Base-by-base conservation (phyloP, 345 rosid genomes). In the Rhodamnia argentea region DNA sequence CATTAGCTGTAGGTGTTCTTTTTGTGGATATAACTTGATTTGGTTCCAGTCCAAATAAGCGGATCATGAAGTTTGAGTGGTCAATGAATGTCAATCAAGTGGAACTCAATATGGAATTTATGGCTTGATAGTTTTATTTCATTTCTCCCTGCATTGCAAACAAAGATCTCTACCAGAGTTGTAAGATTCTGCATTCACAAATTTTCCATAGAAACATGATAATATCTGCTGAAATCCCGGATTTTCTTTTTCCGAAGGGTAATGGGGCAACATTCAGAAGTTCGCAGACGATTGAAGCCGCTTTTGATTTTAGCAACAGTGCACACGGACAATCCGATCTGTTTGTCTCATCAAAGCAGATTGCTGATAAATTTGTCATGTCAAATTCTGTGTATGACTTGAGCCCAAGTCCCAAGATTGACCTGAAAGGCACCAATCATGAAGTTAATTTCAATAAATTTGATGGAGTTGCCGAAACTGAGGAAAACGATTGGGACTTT, bases 401-500 rank as follows among this genome's bases (percentile, higher is more conserved):
- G 64, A 56, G 40, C 84, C 84, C 86, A 50, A 83, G 47, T 22
- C 22, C 85, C 50, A 83, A 57, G 44, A 52, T 37, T 20, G 59
- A 52, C 29, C 55, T 18, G 76, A 52, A 76, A 47, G 86, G 53
- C 52, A 59, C 59, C 20, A 58, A 83, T 82, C 55, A 56, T 75
- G 86, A 83, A 18, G 62, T 23, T 29, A 47, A 81, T 44, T 26
- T 47, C 23, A 84, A 87, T 52, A 42, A 83, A 55, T 59, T 40
- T 75, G 84, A 83, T 76, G 89, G 86, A 58, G 83, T 85, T 70
- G 51, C 86, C 86, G 83, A 44, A 85, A 82, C 88, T 86, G 90
- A 82, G 44, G 92, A 86, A 88, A 87, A 87, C 64, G 89, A 88
- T 23, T 93, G 94, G 96, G 91, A 86, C n/a, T 94, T 91, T 85